Percentiles rank a stretch among this genome's conserved stretches.
Evolutionary conservation across 2,329 filamentous ascomycete species (phyloP).

Genomic region (Nannizzia gypsea): DNA sequence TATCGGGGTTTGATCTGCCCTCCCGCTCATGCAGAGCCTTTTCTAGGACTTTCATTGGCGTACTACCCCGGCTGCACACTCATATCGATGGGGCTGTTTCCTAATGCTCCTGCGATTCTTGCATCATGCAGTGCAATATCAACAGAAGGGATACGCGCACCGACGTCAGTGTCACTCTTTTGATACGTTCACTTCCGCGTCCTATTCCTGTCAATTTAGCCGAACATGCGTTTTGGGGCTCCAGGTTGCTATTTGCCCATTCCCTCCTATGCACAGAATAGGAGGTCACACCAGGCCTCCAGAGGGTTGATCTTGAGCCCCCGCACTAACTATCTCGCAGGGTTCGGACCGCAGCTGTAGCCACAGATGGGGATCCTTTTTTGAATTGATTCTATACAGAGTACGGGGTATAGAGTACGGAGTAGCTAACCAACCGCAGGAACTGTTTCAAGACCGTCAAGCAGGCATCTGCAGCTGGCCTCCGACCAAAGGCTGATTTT

Average conservation of each 20-base stretch:
- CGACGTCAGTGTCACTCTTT: not conserved
- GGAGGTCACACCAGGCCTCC: not conserved
- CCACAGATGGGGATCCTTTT: not conserved
- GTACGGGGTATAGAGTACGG: no score
- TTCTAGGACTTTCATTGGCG: not conserved
- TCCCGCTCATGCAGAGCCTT: not conserved
- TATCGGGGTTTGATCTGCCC: not conserved
- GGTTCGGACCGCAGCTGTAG: not conserved
- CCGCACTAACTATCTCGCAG: not conserved
- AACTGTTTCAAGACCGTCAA: constrained; percentile 57
- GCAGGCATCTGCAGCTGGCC: constrained; percentile 76
- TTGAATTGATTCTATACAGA: not conserved
- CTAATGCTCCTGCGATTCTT: not conserved
- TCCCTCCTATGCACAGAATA: not conserved
- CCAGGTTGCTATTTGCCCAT: not conserved
- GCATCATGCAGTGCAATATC: not conserved
- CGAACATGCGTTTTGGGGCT: not conserved
- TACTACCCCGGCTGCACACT: not conserved
- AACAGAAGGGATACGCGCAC: not conserved
- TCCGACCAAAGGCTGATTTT: constrained; percentile 82
- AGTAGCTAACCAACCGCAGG: not conserved
- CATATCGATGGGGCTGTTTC: not conserved
- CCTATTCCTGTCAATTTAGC: not conserved
- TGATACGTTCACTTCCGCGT: not conserved
- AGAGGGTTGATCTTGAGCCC: not conserved